These are phyloP conservation scores for Cutaneotrichosporon dermatis DNA, from an alignment of 1,284 basidiomycete species.

Conservation along the genomic window DNA sequence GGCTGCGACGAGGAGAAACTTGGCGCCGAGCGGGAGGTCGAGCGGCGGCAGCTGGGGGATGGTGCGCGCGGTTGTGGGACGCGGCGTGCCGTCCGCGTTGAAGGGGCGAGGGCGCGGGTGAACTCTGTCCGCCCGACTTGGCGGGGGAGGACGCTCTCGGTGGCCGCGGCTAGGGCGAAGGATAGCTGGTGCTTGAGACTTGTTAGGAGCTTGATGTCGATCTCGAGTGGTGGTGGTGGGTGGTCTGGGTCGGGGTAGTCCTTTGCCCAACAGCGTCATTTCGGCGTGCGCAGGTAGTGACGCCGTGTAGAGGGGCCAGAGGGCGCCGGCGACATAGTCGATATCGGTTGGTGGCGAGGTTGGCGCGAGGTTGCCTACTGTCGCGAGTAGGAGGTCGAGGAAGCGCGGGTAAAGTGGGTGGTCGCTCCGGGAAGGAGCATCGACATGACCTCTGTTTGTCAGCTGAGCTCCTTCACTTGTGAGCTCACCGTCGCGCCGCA, in stretches of 20 bases:
- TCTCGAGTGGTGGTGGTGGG: constrained; percentile 26
- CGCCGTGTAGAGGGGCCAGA: constrained; percentile 63
- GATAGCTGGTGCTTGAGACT: constrained; percentile 42
- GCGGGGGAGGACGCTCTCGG: constrained; percentile 37
- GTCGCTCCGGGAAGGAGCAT: constrained; percentile 28
- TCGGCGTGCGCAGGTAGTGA: constrained; percentile 37
- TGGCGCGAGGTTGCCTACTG: constrained; percentile 62
- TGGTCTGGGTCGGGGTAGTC: constrained; percentile 18
- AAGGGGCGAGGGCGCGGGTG: constrained; percentile 22
- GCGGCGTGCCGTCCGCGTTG: not conserved
- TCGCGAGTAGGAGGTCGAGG: constrained; percentile 59
- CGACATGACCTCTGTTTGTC: constrained; percentile 36
- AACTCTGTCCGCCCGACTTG: constrained; percentile 30
- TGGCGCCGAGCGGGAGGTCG: constrained; percentile 59
- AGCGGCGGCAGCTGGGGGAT: constrained; percentile 31
- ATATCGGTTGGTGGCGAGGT: constrained; percentile 61
- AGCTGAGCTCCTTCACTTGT: constrained; percentile 21
- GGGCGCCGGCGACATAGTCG: constrained; percentile 66
- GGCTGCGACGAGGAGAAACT: constrained; percentile 73
- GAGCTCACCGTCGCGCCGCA: constrained; percentile 59
- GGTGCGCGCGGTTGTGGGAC: constrained; percentile 10
- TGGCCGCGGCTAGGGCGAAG: constrained; percentile 37
- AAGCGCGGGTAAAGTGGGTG: constrained; percentile 64
- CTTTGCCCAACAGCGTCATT: constrained; percentile 24
- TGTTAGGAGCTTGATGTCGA: constrained; percentile 43